Percentiles rank a stretch among this genome's conserved stretches.
Conservation (phyloP, 2,329 filamentous ascomycete genomes). For the Trichoderma citrinoviride region DNA sequence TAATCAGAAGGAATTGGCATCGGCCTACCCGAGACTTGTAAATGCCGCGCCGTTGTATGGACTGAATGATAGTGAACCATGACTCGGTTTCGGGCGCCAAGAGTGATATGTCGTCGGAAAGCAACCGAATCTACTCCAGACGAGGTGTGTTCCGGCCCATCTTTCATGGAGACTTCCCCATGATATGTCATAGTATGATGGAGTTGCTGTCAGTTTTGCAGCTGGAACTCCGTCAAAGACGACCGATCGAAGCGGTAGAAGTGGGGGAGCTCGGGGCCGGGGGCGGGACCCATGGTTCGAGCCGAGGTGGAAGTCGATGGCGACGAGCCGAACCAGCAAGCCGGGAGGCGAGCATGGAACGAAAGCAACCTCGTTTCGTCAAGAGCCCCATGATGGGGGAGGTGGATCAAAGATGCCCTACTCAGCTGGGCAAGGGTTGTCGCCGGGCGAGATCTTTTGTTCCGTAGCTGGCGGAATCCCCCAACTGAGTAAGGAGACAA, state of each 20-base stretch:
- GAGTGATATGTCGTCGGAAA: background rate
- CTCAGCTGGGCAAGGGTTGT: slow-evolving; percentile 16
- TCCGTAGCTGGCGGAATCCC: background rate
- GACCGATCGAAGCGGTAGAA: background rate
- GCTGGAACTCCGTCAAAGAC: background rate
- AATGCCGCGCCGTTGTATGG: slow-evolving; percentile 15
- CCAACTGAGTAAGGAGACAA: background rate
- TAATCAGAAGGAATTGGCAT: background rate
- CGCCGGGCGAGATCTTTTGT: background rate
- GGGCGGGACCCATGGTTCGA: background rate
- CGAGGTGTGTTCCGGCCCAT: background rate
- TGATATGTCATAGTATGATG: background rate
- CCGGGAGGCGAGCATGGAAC: background rate
- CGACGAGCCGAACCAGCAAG: background rate
- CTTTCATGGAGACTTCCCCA: background rate
- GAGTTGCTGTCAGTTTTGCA: background rate
- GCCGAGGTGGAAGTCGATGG: background rate
- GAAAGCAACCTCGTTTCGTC: background rate
- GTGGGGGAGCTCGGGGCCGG: background rate
- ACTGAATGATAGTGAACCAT: background rate
- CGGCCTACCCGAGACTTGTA: slow-evolving; percentile 11
- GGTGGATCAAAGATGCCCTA: background rate
- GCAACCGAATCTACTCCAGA: background rate
- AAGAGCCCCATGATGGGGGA: background rate
- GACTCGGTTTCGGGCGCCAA: background rate